Evolutionary conservation across 2,329 filamentous ascomycete species (phyloP), one percentile per base, ranked within the genome.

Genomic region (Fulvia fulva): DNA sequence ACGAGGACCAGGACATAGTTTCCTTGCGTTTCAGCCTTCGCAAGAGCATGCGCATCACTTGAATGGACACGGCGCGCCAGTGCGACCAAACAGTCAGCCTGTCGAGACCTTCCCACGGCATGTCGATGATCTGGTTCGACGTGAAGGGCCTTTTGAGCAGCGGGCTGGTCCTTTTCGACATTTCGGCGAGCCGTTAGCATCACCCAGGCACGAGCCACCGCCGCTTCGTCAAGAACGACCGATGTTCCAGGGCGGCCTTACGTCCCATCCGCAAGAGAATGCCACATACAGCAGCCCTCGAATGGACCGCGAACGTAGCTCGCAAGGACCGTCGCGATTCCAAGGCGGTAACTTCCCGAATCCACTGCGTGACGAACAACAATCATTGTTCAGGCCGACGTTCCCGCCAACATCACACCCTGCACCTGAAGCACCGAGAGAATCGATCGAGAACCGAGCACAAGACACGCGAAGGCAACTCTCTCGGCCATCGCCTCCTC

Each of bases 41-140:
- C 63, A 61, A 44, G 67, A 70, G 55, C 61, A 62, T 22, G 41
- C 62, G 19, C 60, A 63, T 46, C 56, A 60, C 32, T 16, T 60
- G 32, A 68, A 68, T 50, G 68, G 65, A 22, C 54, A 63, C 30
- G 63, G 56, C 9, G 54, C 59, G 12, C 61, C 64, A 14, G 64
- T 63, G 16, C 66, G 72, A 32, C 72, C 72, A 3, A 74, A 61
- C 47, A 73, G 72, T 58, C 71, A 74, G 59, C 72, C 72, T n/a
- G 57, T 63, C 19, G 66, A 71, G 44, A 61, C 56, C 4, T 54
- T 58, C 12, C 53, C 56, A 14, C 44, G 44, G 34, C 55, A 54
- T 12, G 56, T 65, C 51, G 67, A 69, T 22, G 66, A 67, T 28
- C 60, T 63, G 23, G 50, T 55, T n/a, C 65, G 63, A 41, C 61